Evolutionary conservation across 306 rosid genomes (phyloP), one percentile per base, ranked within the genome.

Genomic region (Lablab purpureus): DNA sequence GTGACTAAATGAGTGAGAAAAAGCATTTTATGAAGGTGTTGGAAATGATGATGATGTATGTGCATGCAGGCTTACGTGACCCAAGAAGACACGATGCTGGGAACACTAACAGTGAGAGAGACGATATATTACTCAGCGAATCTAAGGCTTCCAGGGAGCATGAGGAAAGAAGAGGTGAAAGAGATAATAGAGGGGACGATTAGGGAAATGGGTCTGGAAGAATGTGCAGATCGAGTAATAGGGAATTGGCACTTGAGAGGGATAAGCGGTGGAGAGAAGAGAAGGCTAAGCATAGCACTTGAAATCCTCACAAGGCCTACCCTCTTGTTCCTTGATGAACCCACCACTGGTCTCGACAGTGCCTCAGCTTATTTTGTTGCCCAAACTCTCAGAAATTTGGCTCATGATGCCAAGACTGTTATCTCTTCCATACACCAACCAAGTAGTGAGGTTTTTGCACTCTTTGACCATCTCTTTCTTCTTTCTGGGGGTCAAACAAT

Each of bases 171-270:
- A 80, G 97, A 93, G 77, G 45, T 90, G 2, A 69, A 89, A 60
- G 89, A 47, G 71, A 74, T 80, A 5, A 90, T 93, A 15, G 96
- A 87, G 49, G 97, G 81, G 32, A 87, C 90, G 45, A 88, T 95
- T 14, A 63, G 47, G 47, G 96, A 93, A 41, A 90, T 95, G 98
- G 98, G 99, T 76, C 93, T 95, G 74, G 86, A 86, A 77, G 96
- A 92, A 1, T 95, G 99, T 81, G 92, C 88, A 15, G 91, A 95
- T 52, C 54, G 88, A 73, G 45, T 85, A 0, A 84, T 91, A 43
- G 99, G 99, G 67, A 91, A 87, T 76, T 95, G 99, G 99, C 98
- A 93, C 46, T 80, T 88, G 55, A 90, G 98, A 75, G 97, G 99
- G 0, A 89, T 95, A 79, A 95, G 98, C 59, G 98, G 98, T 40